Evolutionary conservation across 345 rosid species (phyloP).

Genomic region (Eucalyptus caleyi): DNA sequence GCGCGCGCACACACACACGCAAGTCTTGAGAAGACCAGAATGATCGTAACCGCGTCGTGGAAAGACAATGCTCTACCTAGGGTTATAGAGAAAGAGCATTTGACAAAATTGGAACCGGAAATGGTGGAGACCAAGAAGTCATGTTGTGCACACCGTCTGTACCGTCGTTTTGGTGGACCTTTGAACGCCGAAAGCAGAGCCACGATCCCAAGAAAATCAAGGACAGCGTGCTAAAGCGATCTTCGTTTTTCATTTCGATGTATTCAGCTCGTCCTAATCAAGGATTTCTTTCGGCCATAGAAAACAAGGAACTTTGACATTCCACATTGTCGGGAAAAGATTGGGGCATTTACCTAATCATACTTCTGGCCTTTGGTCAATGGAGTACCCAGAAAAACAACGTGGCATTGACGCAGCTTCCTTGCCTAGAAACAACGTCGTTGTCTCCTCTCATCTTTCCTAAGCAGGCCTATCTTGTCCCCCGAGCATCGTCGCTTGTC

Average conservation of each 20-base stretch:
- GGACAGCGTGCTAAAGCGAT: not conserved
- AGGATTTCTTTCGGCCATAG: not conserved
- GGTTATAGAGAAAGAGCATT: not conserved
- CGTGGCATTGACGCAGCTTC: not conserved
- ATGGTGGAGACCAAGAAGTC: not conserved
- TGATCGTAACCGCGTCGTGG: not conserved
- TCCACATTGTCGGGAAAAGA: not conserved
- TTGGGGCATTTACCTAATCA: not conserved
- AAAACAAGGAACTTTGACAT: not conserved
- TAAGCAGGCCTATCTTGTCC: not conserved
- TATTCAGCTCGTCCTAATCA: not conserved
- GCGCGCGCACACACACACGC: accelerated
- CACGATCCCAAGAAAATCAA: not conserved
- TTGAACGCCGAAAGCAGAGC: not conserved
- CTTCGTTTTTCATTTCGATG: not conserved
- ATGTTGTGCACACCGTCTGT: not conserved
- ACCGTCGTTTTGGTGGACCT: not conserved
- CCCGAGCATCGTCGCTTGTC: not conserved
- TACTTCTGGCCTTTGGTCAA: not conserved
- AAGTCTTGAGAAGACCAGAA: not conserved
- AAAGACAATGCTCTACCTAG: not conserved
- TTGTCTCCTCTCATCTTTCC: not conserved
- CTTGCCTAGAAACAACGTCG: not conserved
- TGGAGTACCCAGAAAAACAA: not conserved
- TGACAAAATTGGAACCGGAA: not conserved